Evolutionary conservation across 176 grass and related monocot genomes (phyloP), one percentile per base, ranked within the genome.

Genomic region (Rhynchospora pubera): DNA sequence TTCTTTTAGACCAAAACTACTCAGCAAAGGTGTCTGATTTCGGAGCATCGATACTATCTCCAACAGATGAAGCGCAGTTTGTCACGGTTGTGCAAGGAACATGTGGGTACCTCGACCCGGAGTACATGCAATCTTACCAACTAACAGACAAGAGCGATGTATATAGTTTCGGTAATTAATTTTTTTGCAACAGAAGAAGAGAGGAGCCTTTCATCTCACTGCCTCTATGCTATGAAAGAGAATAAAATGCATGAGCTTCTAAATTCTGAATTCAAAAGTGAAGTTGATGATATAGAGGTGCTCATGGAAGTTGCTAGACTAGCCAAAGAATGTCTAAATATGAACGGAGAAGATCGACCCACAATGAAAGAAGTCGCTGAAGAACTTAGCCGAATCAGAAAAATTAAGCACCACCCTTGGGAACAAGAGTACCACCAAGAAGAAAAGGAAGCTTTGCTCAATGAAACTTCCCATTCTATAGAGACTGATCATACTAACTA

Each of bases 201-300:
- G 19, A 79, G 72, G 60, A 83, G 86, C 62, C 86, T 84, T 88
- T 21, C 74, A 12, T 7, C 30, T 7, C 4, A 5, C 22, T 88
- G 83, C 72, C 57, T 84, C 6, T 22, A 13, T 3, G 59, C 82
- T 5, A 1, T 74, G 82, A 88, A 88, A 52, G 82, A 88, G 22
- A 44, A n/a, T 69, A 39, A 39, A 39, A 39, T 39, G 34, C 34
- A 39, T 39, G 34, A 39, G 34, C 34, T 39, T 39, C 34, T 84
- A 21, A 80, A 88, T 46, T 1, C 34, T 44, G 1, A 67, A 60
- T 83, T 84, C 58, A 78, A 71, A 43, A 72, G 2, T 58, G 86
- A 80, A n/a, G 18, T 28, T 28, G 26, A 43, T 2, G 57, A 84
- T 22, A 24, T 16, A 23, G 73, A 28, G 23, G 23, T 84, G 57